Conservation (phyloP, 306 rosid genomes). For the Boehmeria nivea region DNA sequence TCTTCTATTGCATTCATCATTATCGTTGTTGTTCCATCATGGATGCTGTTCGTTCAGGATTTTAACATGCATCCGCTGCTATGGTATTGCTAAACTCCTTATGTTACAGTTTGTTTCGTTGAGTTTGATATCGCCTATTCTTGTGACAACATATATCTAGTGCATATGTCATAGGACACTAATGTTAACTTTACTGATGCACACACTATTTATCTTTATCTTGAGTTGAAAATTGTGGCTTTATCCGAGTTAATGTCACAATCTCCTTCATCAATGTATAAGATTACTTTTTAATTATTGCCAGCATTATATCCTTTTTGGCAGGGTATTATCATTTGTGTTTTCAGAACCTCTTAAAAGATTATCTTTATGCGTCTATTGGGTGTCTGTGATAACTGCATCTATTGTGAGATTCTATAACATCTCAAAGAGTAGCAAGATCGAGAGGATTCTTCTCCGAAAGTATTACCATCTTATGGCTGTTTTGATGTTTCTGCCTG, state of each 20-base stretch:
- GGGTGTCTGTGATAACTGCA: conserved; percentile 58
- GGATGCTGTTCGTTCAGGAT: conserved; percentile 83
- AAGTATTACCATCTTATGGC: conserved; percentile 96
- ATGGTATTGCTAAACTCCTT: conserved; percentile 48
- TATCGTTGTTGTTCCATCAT: conserved; percentile 55
- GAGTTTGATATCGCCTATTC: conserved; percentile 2
- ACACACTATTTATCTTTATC: too few species aligned
- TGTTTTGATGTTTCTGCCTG: conserved; percentile 89
- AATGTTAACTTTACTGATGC: too few species aligned
- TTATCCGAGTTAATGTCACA: too few species aligned
- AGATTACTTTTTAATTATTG: conserved; percentile 4
- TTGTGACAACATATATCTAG: too few species aligned
- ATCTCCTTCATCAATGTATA: too few species aligned
- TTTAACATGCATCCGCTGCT: conserved; percentile 68
- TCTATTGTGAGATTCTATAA: conserved; percentile 77
- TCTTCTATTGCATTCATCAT: conserved; percentile 53
- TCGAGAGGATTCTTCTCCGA: conserved; percentile 91
- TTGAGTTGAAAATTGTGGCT: too few species aligned
- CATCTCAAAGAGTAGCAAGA: conserved; percentile 85
- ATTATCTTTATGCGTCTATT: conserved; percentile 65
- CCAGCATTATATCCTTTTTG: conserved; percentile 24
- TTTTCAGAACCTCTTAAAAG: conserved; percentile 82
- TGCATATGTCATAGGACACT: too few species aligned
- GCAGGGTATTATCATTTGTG: conserved; percentile 86
- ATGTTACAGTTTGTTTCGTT: conserved; percentile 10